Percentiles rank a stretch among this genome's conserved stretches.
Conservation (phyloP, 805 yeast genomes). For the Ascoidea asiatica region DNA sequence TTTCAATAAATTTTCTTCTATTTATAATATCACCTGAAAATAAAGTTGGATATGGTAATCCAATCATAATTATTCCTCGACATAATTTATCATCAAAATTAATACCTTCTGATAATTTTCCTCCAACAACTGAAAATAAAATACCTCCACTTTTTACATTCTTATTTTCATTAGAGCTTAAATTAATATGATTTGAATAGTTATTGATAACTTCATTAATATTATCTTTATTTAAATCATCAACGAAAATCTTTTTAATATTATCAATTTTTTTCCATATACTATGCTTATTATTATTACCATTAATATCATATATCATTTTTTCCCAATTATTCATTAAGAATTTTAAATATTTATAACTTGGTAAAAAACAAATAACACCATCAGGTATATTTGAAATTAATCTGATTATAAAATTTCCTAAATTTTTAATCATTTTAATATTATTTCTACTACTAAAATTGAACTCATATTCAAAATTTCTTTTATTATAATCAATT, state of each 20-base stretch:
- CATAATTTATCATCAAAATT: constrained; percentile 84
- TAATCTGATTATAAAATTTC: constrained; percentile 30
- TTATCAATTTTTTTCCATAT: constrained; percentile 21
- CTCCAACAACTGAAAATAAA: constrained; percentile 80
- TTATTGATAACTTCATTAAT: constrained; percentile 33
- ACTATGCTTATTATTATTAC: constrained; percentile 9
- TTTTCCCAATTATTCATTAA: constrained; percentile 40
- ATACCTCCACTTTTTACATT: constrained; percentile 39
- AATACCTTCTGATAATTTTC: constrained; percentile 86
- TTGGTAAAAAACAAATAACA: constrained; percentile 71
- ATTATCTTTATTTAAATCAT: constrained; percentile 29
- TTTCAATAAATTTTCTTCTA: constrained; percentile 50
- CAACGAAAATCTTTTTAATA: constrained; percentile 40
- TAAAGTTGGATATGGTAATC: constrained; percentile 81
- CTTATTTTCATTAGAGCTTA: constrained; percentile 1
- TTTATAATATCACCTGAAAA: constrained; percentile 73
- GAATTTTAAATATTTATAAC: constrained; percentile 57
- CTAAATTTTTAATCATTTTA: constrained; percentile 34
- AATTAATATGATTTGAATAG: constrained; percentile 31
- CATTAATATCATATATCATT: too few species aligned
- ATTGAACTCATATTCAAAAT: constrained; percentile 43
- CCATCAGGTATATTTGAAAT: constrained; percentile 50
- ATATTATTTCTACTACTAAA: constrained; percentile 44
- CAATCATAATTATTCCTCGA: constrained; percentile 74
- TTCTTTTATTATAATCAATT: constrained; percentile 7